These are phyloP conservation scores for Podospora comata DNA, from an alignment of 495 filamentous ascomycete species.

Conservation along the genomic window DNA sequence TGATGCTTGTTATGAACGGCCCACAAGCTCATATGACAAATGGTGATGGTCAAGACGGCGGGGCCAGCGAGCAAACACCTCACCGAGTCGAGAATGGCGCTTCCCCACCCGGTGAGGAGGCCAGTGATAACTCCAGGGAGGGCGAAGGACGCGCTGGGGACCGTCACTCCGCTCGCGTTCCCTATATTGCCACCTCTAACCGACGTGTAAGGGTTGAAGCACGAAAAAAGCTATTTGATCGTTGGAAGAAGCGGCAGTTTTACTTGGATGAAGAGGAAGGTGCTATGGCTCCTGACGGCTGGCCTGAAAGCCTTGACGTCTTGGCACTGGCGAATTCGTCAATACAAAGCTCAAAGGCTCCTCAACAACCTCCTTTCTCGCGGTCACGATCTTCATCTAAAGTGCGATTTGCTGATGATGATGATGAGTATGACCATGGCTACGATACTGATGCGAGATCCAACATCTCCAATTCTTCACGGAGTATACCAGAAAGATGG, in stretches of 20 bases:
- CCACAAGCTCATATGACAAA: slow-evolving; percentile 16
- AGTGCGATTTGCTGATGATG: slow-evolving; percentile 77
- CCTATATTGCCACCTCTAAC: slow-evolving; percentile 8
- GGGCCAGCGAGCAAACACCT: neutral
- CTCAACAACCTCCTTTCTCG: slow-evolving; percentile 50
- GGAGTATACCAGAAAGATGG: slow-evolving; percentile 79
- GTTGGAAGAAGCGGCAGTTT: slow-evolving; percentile 70
- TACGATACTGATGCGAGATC: slow-evolving; percentile 57
- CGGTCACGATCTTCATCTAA: slow-evolving; percentile 82
- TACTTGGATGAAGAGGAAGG: slow-evolving; percentile 82
- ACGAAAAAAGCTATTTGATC: slow-evolving; percentile 59
- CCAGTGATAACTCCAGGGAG: slow-evolving; percentile 4
- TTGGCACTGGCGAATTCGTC: slow-evolving; percentile 39
- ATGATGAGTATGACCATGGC: slow-evolving; percentile 51
- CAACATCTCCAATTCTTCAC: slow-evolving; percentile 75
- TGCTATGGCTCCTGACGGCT: slow-evolving; percentile 58
- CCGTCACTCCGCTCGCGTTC: neutral
- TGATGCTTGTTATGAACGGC: slow-evolving; percentile 29
- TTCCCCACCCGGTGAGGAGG: slow-evolving; percentile 6
- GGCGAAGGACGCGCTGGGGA: slow-evolving; percentile 3
- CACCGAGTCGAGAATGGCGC: slow-evolving; percentile 15
- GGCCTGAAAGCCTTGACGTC: slow-evolving; percentile 61
- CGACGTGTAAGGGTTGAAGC: slow-evolving; percentile 26
- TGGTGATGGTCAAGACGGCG: neutral
- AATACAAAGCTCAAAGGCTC: slow-evolving; percentile 41